Percentiles rank a stretch among this genome's conserved stretches.
These are phyloP conservation scores for Metschnikowia dekortorum DNA, from an alignment of 805 yeast genomes.

Conservation along the genomic window DNA sequence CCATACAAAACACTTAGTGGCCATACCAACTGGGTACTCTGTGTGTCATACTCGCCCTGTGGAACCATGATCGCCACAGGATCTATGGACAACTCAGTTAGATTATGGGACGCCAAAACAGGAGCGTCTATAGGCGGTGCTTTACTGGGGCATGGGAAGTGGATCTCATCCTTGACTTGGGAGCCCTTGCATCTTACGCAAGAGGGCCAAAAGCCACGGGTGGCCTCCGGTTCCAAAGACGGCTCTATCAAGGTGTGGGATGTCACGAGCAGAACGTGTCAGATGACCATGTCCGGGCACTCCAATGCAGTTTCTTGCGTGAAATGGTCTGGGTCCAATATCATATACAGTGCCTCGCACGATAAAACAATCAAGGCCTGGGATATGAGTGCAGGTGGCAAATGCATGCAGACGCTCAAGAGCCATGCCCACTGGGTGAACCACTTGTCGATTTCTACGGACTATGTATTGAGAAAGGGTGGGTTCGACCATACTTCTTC, in stretches of 20 bases:
- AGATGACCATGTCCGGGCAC: slow-evolving; percentile 79
- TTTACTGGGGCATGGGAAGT: slow-evolving; percentile 76
- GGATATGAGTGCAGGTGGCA: slow-evolving; percentile 74
- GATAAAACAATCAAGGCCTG: slow-evolving; percentile 92
- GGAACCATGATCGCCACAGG: slow-evolving; percentile 93
- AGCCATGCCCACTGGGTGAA: slow-evolving; percentile 98
- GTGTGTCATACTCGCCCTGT: slow-evolving; percentile 89
- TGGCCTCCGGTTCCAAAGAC: slow-evolving; percentile 89
- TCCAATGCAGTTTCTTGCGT: slow-evolving; percentile 87
- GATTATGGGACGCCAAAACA: slow-evolving; percentile 78
- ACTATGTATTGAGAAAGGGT: slow-evolving; percentile 80
- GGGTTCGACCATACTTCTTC: slow-evolving; percentile 71
- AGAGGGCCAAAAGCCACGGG: slow-evolving; percentile 60
- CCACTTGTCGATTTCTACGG: slow-evolving; percentile 88
- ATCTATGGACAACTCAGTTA: slow-evolving; percentile 84
- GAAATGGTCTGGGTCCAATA: slow-evolving; percentile 92
- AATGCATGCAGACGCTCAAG: slow-evolving; percentile 70
- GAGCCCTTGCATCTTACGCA: slow-evolving; percentile 83
- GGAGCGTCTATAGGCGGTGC: slow-evolving; percentile 76
- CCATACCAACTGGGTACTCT: slow-evolving; percentile 89
- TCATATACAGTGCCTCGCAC: slow-evolving; percentile 85
- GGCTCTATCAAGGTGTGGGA: slow-evolving; percentile 91
- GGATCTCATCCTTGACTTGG: slow-evolving; percentile 90
- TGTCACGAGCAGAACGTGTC: slow-evolving; percentile 59
- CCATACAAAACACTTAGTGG: slow-evolving; percentile 78